Base-by-base conservation (phyloP, 2,329 filamentous ascomycete species). In the Colletotrichum aenigma region DNA sequence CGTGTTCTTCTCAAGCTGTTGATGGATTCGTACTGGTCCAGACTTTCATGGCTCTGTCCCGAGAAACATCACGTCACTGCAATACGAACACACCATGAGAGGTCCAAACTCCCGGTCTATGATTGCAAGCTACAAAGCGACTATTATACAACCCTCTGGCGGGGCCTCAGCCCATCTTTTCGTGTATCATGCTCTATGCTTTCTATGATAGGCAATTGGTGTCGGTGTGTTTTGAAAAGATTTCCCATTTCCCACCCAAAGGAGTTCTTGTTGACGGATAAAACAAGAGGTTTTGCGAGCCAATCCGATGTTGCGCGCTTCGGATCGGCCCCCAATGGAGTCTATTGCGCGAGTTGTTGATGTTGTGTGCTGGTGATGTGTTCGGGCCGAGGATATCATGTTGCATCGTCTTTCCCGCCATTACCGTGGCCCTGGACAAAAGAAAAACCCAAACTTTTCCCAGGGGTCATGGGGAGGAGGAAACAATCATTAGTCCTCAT, bases 91-190 rank as follows among this genome's bases (percentile, higher is more conserved):
- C 1, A 28, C 18, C 18, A 0, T 26, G 52, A 38, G 67, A 61
- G 60, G 52, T 72, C 32, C 74, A 61, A 81, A 93, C 90, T 78
- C 87, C 89, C 48, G 18, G 65, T 79, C 78, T 79, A 79, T 78
- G 75, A 77, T 79, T 79, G 78, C 73, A 76, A 73, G 65, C 76
- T 77, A 78, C 68, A 81, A 79, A 79, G 75, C 74, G 77, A 81
- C 80, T 82, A 82, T 80, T 81, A 79, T 82, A 82, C 81, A 82
- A 78, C 78, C 79, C 77, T 72, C 77, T 60, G 76, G 73, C 74
- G 74, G 76, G 71, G 73, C 74, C 58, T 52, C 43, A 21, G 67
- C 71, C 76, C 76, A 74, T 78, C 74, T 70, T 64, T 77, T 74
- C 76, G 69, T 71, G 43, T 75, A 76, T 77, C 70, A 73, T 77